Percentiles rank a stretch among this genome's conserved stretches.
Evolutionary conservation across 768 basidiomycete species (phyloP).

Genomic region (Tephrocybe rancida): DNA sequence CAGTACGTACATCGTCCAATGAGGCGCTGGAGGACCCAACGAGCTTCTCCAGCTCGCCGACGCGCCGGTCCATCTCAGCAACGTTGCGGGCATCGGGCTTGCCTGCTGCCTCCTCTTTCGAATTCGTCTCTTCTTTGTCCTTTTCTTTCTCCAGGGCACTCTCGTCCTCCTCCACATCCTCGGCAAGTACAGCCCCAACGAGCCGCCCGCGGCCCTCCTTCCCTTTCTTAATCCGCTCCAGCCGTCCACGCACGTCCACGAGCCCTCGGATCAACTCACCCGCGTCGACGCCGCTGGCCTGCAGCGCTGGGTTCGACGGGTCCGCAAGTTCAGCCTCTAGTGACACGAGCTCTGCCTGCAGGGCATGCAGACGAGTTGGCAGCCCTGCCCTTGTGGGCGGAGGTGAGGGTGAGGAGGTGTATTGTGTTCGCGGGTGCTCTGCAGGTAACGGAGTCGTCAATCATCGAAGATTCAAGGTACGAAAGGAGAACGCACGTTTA

Average conservation of each 20-base stretch:
- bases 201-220: constrained; percentile 68
- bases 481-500: constrained; percentile 44
- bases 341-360: constrained; percentile 79
- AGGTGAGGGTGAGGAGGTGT: constrained; percentile 71
- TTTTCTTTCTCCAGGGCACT: constrained; percentile 16
- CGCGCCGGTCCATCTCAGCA: constrained; percentile 79
- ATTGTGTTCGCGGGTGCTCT: constrained; percentile 61
- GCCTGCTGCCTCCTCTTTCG: constrained; percentile 19
- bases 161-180: constrained; percentile 22
- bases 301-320: constrained; percentile 67
- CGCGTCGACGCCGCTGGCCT: constrained; percentile 65
- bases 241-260: constrained; percentile 69
- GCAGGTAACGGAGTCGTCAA: neutral
- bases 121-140: constrained; percentile 9
- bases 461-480: neutral
- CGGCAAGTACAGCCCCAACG: constrained; percentile 57
- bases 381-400: constrained; percentile 34
- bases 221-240: constrained; percentile 67
- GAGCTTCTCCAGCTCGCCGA: constrained; percentile 81
- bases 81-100: constrained; percentile 50
- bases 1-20: constrained; percentile 75
- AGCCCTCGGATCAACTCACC: constrained; percentile 77
- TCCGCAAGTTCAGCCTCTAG: constrained; percentile 85
- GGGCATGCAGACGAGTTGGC: constrained; percentile 56
- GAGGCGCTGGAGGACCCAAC: constrained; percentile 81